These are phyloP conservation scores for Fraxinus albicans DNA, from an alignment of 305 asterid genomes.

Conservation along the genomic window DNA sequence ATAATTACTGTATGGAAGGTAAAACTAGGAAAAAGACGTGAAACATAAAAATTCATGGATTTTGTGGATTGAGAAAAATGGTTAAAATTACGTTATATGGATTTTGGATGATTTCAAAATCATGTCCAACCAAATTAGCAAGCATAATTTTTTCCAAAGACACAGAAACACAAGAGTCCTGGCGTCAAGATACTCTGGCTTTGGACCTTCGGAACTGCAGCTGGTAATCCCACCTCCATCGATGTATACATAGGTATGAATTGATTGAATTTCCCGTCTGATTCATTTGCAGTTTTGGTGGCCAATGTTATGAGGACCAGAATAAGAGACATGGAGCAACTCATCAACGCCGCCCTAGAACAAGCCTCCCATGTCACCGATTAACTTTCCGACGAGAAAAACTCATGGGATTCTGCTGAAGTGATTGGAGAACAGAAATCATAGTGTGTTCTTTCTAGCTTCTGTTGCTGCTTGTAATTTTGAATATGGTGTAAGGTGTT, in stretches of 20 bases:
- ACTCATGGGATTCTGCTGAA: background rate
- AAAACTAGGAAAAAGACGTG: too few relatives aligned
- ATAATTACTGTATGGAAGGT: too few relatives aligned
- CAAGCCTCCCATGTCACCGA: background rate
- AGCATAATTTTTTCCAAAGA: too few relatives aligned
- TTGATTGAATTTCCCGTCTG: background rate
- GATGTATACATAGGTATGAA: background rate
- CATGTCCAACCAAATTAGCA: too few relatives aligned
- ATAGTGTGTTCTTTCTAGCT: background rate
- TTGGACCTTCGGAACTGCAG: background rate
- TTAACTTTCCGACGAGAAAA: background rate
- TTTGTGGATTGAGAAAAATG: too few relatives aligned
- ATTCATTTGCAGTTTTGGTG: constrained; percentile 24
- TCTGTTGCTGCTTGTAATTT: background rate
- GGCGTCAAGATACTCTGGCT: background rate
- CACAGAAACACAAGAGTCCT: constrained; percentile 12
- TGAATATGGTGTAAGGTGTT: background rate
- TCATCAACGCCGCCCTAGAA: constrained; percentile 10
- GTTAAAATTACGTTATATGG: too few relatives aligned
- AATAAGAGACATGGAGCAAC: constrained; percentile 40
- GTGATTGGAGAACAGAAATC: background rate
- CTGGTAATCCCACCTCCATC: background rate
- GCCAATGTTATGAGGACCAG: constrained; percentile 41
- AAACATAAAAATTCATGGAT: too few relatives aligned
- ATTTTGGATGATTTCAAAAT: too few relatives aligned